Evolutionary conservation across 1,139 yeast genomes (phyloP).

Genomic region (Blastobotrys capitulatus): DNA sequence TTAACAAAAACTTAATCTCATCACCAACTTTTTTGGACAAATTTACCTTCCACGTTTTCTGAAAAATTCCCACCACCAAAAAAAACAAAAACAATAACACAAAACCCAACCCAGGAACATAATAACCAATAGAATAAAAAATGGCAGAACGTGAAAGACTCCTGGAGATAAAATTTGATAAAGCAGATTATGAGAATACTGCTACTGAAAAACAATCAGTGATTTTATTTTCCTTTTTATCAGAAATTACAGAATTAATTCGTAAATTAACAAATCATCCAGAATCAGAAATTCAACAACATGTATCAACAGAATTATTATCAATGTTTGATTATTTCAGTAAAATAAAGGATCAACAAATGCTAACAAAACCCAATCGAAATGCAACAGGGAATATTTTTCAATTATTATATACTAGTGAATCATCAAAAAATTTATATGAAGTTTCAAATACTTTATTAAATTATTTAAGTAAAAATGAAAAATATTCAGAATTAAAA

Average conservation of each 20-base stretch:
- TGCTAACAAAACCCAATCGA: conserved; percentile 24
- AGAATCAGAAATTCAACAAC: conserved; percentile 20
- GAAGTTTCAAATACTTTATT: conserved; percentile 29
- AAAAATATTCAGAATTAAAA: conserved; percentile 26
- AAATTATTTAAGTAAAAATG: conserved; percentile 27
- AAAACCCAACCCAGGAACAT: no score
- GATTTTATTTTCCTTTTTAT: conserved; percentile 21
- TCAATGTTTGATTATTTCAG: conserved; percentile 17
- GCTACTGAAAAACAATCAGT: conserved; percentile 24
- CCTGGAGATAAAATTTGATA: conserved; percentile 17
- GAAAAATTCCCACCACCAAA: no score
- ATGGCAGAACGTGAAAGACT: not conserved
- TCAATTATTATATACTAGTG: conserved; percentile 17
- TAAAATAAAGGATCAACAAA: conserved; percentile 10
- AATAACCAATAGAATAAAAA: no score
- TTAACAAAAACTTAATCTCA: no score
- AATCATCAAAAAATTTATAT: conserved; percentile 23
- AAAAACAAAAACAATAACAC: no score
- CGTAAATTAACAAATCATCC: conserved; percentile 8
- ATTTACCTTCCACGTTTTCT: no score
- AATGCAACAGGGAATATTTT: conserved; percentile 21
- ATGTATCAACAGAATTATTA: conserved; percentile 20
- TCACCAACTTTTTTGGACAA: no score
- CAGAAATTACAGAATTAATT: conserved; percentile 10
- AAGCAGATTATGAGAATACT: conserved; percentile 19